phyloP scores from a whole-genome alignment of 2,329 filamentous ascomycete genomes.

The Colletotrichum ledebouriae region DNA sequence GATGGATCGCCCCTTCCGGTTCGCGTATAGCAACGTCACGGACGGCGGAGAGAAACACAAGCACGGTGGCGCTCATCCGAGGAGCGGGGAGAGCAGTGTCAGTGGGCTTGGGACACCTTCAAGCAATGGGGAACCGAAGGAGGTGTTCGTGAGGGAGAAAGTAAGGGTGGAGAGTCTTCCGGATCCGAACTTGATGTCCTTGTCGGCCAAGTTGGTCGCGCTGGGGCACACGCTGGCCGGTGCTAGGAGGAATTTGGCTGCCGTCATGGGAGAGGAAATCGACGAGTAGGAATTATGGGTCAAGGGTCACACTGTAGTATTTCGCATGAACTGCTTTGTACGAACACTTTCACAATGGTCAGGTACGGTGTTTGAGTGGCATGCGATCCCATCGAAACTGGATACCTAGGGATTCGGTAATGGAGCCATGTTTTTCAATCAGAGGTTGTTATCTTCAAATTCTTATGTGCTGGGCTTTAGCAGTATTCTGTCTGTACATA shows the following conservation, averaged over 20 bases:
- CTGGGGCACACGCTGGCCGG: slow-evolving; percentile 80
- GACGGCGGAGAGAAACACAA: slow-evolving; percentile 43
- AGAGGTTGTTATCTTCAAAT: slow-evolving; percentile 35
- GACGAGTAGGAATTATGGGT: slow-evolving; percentile 47
- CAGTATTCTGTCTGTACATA: slow-evolving; percentile 37
- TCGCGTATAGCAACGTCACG: slow-evolving; percentile 53
- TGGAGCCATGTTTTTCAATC: not conserved
- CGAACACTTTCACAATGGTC: no score
- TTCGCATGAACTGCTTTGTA: no score
- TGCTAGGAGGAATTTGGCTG: slow-evolving; percentile 78
- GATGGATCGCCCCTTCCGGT: slow-evolving; percentile 81
- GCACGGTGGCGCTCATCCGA: slow-evolving; percentile 33
- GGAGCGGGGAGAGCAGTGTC: slow-evolving; percentile 22
- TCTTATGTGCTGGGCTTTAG: slow-evolving; percentile 38
- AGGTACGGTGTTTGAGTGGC: no score
- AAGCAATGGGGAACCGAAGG: slow-evolving; percentile 51
- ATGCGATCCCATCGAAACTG: not conserved
- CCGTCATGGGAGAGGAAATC: slow-evolving; percentile 78
- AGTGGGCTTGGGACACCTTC: slow-evolving; percentile 35
- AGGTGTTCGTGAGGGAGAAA: slow-evolving; percentile 91
- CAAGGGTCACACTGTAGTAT: not conserved
- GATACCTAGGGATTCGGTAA: slow-evolving; percentile 44
- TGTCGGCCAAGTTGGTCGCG: slow-evolving; percentile 85
- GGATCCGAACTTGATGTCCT: slow-evolving; percentile 86
- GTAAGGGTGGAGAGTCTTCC: slow-evolving; percentile 84